A percentile compares a stretch with the other conserved stretches of the same genome.
phyloP scores from a whole-genome alignment of 2,329 filamentous ascomycete genomes.

The Paracoccidioides lutzii region DNA sequence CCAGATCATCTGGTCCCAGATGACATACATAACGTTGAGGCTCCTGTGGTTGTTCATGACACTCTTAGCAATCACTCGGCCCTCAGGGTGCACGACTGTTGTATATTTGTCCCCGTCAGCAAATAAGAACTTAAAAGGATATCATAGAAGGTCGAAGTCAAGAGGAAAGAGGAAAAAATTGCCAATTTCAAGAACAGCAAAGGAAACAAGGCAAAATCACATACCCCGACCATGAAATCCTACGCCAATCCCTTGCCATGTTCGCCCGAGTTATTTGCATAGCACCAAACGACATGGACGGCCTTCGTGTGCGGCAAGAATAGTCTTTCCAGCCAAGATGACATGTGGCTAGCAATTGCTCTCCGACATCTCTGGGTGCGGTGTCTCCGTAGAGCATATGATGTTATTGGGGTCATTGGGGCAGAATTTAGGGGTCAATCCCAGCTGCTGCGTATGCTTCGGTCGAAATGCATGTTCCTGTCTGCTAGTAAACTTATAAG shows the following conservation, averaged over 20 bases:
- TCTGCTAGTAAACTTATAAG: constrained; percentile 5
- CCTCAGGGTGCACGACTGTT: constrained; percentile 27
- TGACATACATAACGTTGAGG: constrained; percentile 38
- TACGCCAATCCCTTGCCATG: constrained; percentile 20
- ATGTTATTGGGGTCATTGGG: constrained; percentile 16
- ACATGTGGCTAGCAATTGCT: constrained; percentile 13
- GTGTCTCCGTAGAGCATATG: constrained; percentile 14
- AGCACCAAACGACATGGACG: constrained; percentile 14
- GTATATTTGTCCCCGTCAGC: constrained; percentile 1
- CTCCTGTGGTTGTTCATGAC: constrained; percentile 33
- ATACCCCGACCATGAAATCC: constrained; percentile 22
- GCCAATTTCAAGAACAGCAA: background rate
- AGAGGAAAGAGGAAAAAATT: background rate
- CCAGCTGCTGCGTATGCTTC: constrained; percentile 25
- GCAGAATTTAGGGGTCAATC: constrained; percentile 25
- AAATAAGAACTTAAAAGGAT: background rate
- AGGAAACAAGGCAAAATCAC: constrained; percentile 6
- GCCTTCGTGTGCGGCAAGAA: constrained; percentile 14
- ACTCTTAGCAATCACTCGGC: constrained; percentile 37
- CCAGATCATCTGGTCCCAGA: constrained; percentile 41
- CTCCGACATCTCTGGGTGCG: constrained; percentile 1
- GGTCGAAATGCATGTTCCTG: constrained; percentile 29
- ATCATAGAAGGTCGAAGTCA: background rate
- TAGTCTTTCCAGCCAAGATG: constrained; percentile 12
- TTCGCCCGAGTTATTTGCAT: constrained; percentile 12